phyloP scores from a whole-genome alignment of 2,329 filamentous ascomycete species.

The Apiospora malaysiana region DNA sequence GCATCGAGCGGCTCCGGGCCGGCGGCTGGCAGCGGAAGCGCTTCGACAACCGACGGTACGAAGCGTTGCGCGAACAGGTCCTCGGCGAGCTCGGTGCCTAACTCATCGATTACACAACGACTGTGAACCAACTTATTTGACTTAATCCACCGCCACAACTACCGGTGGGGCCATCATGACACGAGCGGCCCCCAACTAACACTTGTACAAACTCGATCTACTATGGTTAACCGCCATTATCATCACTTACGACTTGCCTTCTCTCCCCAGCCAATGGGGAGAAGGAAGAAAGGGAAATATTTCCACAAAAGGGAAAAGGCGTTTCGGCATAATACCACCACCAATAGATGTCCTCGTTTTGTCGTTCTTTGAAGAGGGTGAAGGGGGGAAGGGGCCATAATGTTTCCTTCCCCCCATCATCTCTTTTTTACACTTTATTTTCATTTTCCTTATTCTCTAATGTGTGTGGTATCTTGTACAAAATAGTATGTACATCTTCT shows the following conservation, averaged over 20 bases:
- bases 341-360: neutral
- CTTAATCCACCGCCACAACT: neutral
- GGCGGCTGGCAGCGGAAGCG: constrained; percentile 61
- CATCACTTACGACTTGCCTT: neutral
- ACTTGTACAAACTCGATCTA: neutral
- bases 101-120: neutral
- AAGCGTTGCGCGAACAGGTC: constrained; percentile 56
- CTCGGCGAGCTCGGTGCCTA: constrained; percentile 53
- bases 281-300: neutral
- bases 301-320: constrained; percentile 6
- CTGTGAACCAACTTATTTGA: neutral
- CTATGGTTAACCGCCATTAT: neutral
- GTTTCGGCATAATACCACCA: constrained; percentile 16
- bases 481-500: neutral
- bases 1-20: constrained; percentile 61
- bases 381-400: neutral
- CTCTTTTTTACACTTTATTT: neutral
- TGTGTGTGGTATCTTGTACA: constrained; percentile 8
- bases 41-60: constrained; percentile 60
- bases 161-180: neutral
- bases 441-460: constrained; percentile 10
- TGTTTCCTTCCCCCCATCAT: neutral
- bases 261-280: neutral
- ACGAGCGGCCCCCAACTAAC: neutral
- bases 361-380: neutral